phyloP scores from a whole-genome alignment of 75 land plant genomes.

The Selaginella tamariscina region DNA sequence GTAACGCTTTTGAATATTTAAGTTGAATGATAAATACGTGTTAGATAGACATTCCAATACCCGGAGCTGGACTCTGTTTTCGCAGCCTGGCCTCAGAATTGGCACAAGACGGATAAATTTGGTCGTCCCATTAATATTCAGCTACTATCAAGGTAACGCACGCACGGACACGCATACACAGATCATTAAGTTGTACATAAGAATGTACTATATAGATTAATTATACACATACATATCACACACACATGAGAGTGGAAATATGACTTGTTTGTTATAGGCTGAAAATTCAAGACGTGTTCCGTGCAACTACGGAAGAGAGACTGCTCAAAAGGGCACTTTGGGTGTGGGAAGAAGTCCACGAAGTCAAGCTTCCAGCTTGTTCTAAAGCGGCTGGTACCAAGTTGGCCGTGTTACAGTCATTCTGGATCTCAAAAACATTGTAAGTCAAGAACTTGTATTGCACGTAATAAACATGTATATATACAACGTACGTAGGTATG shows the following conservation, averaged over 20 bases:
- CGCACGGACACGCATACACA: too few relatives aligned
- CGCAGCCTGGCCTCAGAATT: conserved; percentile 10
- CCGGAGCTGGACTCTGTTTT: conserved; percentile 7
- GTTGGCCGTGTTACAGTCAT: conserved; percentile 8
- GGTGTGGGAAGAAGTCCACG: conserved; percentile 2
- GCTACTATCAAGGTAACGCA: not conserved
- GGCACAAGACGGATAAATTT: conserved; percentile 9
- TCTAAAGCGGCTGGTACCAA: conserved; percentile 2
- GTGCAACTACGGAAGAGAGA: not conserved
- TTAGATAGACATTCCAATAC: conserved; percentile 1
- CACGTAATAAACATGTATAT: too few relatives aligned
- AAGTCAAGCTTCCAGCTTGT: conserved; percentile 5
- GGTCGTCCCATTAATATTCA: conserved; percentile 7
- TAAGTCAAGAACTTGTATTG: not conserved
- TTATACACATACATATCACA: not conserved
- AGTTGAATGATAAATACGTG: too few relatives aligned
- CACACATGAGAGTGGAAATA: not conserved
- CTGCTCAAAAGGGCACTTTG: not conserved
- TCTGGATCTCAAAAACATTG: conserved; percentile 6
- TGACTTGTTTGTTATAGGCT: not conserved
- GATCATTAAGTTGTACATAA: not conserved
- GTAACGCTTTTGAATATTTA: too few relatives aligned
- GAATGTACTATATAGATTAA: not conserved
- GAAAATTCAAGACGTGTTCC: conserved; percentile 2
- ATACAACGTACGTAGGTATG: too few relatives aligned